Percentiles rank a stretch among this genome's conserved stretches.
Conservation (phyloP, 805 yeast genomes). For the Spathaspora passalidarum region DNA sequence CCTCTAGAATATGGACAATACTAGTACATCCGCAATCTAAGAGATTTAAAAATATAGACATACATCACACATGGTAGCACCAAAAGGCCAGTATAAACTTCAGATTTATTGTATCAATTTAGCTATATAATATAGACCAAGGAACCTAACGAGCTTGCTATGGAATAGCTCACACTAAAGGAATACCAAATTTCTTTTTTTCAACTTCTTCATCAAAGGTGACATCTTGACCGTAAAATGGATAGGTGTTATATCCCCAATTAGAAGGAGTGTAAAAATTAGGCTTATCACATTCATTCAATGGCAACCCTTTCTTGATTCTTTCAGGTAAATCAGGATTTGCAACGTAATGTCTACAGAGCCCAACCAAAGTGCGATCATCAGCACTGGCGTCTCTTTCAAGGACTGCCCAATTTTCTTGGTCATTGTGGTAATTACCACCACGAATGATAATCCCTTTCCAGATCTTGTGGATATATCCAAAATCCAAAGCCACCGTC, state of each 20-base stretch:
- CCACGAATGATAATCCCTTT: conserved; percentile 15
- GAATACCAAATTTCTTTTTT: conserved; percentile 6
- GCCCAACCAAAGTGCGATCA: conserved; percentile 42
- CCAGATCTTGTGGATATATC: conserved; percentile 28
- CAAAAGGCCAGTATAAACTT: no score
- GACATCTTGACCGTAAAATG: not conserved
- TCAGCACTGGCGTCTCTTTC: conserved; percentile 11
- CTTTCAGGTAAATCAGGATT: conserved; percentile 45
- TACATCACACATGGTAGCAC: no score
- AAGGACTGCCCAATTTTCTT: conserved; percentile 5
- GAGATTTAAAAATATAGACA: no score
- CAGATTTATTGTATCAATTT: not conserved
- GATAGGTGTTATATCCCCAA: conserved; percentile 26
- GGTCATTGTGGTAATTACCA: conserved; percentile 14
- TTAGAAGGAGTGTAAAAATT: conserved; percentile 33
- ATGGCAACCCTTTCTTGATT: conserved; percentile 31
- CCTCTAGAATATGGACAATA: no score
- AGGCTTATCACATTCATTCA: conserved; percentile 37
- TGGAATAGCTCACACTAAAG: conserved; percentile 1
- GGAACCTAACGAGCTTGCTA: not conserved
- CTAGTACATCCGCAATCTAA: no score
- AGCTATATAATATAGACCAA: not conserved
- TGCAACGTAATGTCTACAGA: conserved; percentile 37
- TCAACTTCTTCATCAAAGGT: conserved; percentile 6
- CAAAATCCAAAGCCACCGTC: conserved; percentile 9